phyloP scores from a whole-genome alignment of 306 rosid species.

The Acmispon strigosus region DNA sequence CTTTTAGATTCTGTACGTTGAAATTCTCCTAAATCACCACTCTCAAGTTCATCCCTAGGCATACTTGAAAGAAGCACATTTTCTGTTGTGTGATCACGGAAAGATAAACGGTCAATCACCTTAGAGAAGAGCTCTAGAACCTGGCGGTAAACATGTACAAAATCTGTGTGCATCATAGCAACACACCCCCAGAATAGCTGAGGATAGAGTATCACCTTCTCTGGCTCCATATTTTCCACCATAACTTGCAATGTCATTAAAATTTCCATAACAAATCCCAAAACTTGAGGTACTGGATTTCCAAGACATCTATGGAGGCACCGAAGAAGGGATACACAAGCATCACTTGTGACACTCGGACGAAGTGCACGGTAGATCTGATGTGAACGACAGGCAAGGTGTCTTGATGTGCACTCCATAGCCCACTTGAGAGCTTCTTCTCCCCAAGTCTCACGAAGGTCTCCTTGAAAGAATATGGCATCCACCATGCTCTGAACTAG shows the following conservation, averaged over 20 bases:
- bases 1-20: constrained; percentile 78
- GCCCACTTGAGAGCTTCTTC: constrained; percentile 98
- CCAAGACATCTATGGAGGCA: constrained; percentile 96
- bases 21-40: constrained; percentile 57
- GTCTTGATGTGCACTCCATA: constrained; percentile 99
- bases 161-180: constrained; percentile 99
- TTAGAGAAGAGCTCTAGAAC: constrained; percentile 95
- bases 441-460: constrained; percentile 99
- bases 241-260: constrained; percentile 94
- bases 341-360: constrained; percentile 95
- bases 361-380: constrained; percentile 96
- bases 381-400: constrained; percentile 98
- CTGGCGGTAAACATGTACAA: constrained; percentile 97
- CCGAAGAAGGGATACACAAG: constrained; percentile 91
- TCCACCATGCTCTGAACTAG: constrained; percentile 99
- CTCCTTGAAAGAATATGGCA: constrained; percentile 99
- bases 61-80: constrained; percentile 98
- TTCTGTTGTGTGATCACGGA: constrained; percentile 91
- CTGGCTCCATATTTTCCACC: constrained; percentile 99
- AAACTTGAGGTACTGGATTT: constrained; percentile 91
- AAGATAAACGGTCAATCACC: constrained; percentile 90
- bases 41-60: constrained; percentile 90
- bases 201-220: constrained; percentile 97
- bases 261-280: constrained; percentile 96
- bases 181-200: constrained; percentile 99